Base-by-base conservation (phyloP, 352 stramenopile species). In the Thraustotheca clavata region DNA sequence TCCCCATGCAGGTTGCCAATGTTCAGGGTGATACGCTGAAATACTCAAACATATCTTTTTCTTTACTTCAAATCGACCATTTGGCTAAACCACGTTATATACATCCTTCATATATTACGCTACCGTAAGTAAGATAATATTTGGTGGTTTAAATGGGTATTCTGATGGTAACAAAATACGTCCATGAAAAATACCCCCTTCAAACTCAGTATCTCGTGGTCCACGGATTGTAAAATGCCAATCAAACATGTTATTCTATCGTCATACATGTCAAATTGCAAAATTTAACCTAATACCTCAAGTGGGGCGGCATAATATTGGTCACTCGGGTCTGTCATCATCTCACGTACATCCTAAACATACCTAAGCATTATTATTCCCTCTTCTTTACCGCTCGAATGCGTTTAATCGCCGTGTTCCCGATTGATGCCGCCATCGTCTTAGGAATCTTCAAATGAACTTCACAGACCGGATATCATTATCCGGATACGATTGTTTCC, bases 31-130 rank as follows among this genome's bases (percentile, higher is more conserved):
- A 72, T 97, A 94, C 4, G 95, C 92, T 20, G 91, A 98, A 59
- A 99, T 99, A 38, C 87, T 98, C 20, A 99, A 72, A 75, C 97
- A 99, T 61, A 99, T 97, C 79, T 99, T 99, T 57, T 96, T 98
- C 66, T 90, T 90, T 6, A 96, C 88, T 76, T 98, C 95, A 73
- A 99, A 99, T 34, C 96, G 89, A 32, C 97, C 97, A 60, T 97
- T 99, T 5, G 90, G 89, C 79, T 90, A 61, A 22, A 59, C 29
- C 2, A 26, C 31, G 38, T 52, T 63, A 46, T 24, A 35, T 29
- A 22, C 46, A 2, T 33, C 4, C 49, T 34, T 14, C 18, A 67
- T 4, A 32, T 43, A 47, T 41, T 9, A 26, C 55, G 35, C 8
- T 75, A 89, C 82, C 48, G 95, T 99, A 16, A 98, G 70, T 57